Evolutionary conservation across 73 alveolate genomes (phyloP).

Genomic region (Stentor coeruleus): DNA sequence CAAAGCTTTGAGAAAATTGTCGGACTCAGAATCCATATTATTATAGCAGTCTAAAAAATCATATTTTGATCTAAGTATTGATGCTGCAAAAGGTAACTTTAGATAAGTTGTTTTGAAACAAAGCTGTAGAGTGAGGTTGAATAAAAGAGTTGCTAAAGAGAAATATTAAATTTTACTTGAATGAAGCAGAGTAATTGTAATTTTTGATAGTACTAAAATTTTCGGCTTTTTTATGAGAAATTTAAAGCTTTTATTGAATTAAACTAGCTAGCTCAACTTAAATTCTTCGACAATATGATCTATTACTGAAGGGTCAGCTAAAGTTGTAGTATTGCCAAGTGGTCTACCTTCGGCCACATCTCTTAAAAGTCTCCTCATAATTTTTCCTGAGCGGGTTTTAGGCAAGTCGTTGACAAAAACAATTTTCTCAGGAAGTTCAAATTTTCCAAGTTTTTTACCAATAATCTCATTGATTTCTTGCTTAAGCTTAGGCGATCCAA

Average conservation of each 20-base stretch:
- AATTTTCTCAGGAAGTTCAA: constrained; percentile 24
- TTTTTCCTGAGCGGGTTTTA: constrained; percentile 58
- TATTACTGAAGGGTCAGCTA: constrained; percentile 30
- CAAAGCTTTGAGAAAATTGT: too few species aligned
- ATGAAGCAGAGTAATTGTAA: too few species aligned
- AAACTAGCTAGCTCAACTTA: background rate
- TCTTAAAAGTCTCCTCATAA: constrained; percentile 48
- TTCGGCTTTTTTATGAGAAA: too few species aligned
- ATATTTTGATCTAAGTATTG: too few species aligned
- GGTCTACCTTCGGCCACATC: constrained; percentile 34
- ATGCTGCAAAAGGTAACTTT: too few species aligned
- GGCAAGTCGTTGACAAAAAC: constrained; percentile 41
- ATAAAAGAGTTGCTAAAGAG: too few species aligned
- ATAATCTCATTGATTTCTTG: constrained; percentile 32
- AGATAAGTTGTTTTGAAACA: too few species aligned
- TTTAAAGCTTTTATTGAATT: background rate
- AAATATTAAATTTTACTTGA: too few species aligned
- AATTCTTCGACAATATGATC: constrained; percentile 7
- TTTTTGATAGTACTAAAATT: too few species aligned
- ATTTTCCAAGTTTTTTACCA: constrained; percentile 28
- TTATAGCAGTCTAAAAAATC: too few species aligned
- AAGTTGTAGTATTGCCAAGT: constrained; percentile 31
- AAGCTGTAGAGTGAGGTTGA: too few species aligned
- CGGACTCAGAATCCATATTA: too few species aligned
- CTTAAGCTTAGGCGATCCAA: constrained; percentile 24